A percentile compares a stretch with the other conserved stretches of the same genome.
Evolutionary conservation across 805 yeast species (phyloP).

Genomic region (Candida morakotiae): DNA sequence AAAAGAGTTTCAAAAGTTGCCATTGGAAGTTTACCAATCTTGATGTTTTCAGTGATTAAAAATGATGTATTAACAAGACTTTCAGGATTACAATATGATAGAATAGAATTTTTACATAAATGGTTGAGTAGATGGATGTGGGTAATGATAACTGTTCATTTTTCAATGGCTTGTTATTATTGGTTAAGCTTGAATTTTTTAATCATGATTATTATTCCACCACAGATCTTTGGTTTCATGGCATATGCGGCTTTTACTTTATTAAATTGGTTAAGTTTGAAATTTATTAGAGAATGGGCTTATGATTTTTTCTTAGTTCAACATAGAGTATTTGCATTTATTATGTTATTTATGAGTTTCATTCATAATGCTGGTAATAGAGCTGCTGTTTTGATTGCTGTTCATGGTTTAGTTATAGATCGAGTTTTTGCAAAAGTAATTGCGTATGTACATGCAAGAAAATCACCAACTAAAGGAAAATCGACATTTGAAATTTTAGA

Average conservation of each 20-base stretch:
- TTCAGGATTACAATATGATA: conserved; percentile 41
- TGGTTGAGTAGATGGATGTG: conserved; percentile 44
- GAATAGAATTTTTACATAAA: conserved; percentile 36
- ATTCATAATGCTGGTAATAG: conserved; percentile 38
- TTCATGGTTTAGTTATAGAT: conserved; percentile 41
- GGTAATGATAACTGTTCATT: conserved; percentile 31
- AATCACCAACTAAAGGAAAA: conserved; percentile 34
- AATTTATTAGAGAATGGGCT: conserved; percentile 33
- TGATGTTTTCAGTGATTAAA: conserved; percentile 34
- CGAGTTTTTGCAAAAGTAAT: conserved; percentile 28
- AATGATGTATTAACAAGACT: conserved; percentile 35
- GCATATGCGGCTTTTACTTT: conserved; percentile 35
- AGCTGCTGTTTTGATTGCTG: conserved; percentile 34
- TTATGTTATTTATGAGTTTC: conserved; percentile 40
- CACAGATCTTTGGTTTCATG: conserved; percentile 49
- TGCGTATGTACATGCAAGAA: conserved; percentile 26
- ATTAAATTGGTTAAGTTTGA: conserved; percentile 33
- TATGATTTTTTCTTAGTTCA: conserved; percentile 43
- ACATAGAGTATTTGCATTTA: conserved; percentile 37
- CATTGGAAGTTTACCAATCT: conserved; percentile 37
- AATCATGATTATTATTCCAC: conserved; percentile 44
- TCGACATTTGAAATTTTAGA: conserved; percentile 38
- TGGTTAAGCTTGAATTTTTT: conserved; percentile 36
- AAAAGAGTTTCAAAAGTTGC: conserved; percentile 41
- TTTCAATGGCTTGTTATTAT: conserved; percentile 27